Conservation (phyloP, 2,329 filamentous ascomycete species). For the Cephalotrichum gorgonifer region DNA sequence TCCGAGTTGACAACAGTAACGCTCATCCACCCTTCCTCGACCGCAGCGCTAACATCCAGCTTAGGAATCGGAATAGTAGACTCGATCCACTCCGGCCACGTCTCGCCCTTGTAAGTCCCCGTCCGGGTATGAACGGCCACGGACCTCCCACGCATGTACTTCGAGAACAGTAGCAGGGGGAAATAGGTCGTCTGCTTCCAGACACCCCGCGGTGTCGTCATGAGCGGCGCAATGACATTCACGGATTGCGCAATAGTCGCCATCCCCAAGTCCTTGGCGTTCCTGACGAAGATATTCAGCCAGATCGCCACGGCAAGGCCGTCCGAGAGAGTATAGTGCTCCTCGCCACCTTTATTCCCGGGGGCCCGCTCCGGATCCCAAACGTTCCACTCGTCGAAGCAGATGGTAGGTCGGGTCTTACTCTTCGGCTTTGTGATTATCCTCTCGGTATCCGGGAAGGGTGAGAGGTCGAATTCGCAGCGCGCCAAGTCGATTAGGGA, state of each 20-base stretch:
- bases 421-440: slow-evolving; percentile 25
- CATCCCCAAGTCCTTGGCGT: slow-evolving; percentile 54
- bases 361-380: slow-evolving; percentile 55
- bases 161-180: slow-evolving; percentile 50
- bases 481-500: slow-evolving; percentile 52
- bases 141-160: slow-evolving; percentile 43
- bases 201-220: slow-evolving; percentile 48
- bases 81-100: no score
- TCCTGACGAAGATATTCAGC: slow-evolving; percentile 54
- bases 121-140: slow-evolving; percentile 6
- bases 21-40: no score
- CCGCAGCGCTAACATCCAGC: no score
- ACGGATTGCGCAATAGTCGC: slow-evolving; percentile 57
- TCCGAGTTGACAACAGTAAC: no score
- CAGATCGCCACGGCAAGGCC: slow-evolving; percentile 52
- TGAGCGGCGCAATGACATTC: slow-evolving; percentile 57
- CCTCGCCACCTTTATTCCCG: slow-evolving; percentile 52
- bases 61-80: no score
- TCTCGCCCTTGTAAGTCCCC: no score
- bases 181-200: slow-evolving; percentile 57
- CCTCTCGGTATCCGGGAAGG: no score
- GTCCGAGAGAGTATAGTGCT: slow-evolving; percentile 53
- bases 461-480: slow-evolving; percentile 40
- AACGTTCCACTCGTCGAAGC: slow-evolving; percentile 63
- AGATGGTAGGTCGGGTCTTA: slow-evolving; percentile 47